Conservation (phyloP, 257 asterid species). For the Plantago ovata region DNA sequence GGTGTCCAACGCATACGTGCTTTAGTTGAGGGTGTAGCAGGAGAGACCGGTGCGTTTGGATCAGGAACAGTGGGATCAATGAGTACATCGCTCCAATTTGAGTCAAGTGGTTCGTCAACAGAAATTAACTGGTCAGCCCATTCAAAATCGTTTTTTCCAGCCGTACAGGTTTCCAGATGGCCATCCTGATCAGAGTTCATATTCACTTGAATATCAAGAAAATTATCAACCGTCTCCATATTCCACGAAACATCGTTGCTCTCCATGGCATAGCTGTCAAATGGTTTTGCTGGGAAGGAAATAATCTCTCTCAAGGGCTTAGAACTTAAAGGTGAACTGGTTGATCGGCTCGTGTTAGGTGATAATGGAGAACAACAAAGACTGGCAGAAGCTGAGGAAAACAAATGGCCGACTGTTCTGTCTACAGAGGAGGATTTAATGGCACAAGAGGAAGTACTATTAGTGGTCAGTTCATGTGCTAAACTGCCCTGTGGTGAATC, state of each 20-base stretch:
- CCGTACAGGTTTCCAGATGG: constrained; percentile 30
- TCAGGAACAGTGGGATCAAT: constrained; percentile 61
- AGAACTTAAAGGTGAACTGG: too few species aligned
- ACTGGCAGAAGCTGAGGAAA: too few species aligned
- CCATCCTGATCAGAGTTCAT: constrained; percentile 27
- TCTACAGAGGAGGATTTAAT: background rate
- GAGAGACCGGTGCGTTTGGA: constrained; percentile 64
- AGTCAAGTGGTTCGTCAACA: constrained; percentile 39
- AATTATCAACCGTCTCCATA: constrained; percentile 32
- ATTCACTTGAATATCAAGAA: constrained; percentile 34
- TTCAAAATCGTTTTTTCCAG: constrained; percentile 49
- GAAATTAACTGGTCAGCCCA: constrained; percentile 68
- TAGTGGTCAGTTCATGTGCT: constrained; percentile 30
- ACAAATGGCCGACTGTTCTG: background rate
- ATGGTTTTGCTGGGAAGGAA: constrained; percentile 22
- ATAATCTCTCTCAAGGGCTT: constrained; percentile 14
- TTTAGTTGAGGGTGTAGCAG: constrained; percentile 45
- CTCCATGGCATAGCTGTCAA: constrained; percentile 25
- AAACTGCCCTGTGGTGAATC: constrained; percentile 48
- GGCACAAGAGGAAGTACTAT: too few species aligned
- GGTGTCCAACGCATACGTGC: constrained; percentile 97
- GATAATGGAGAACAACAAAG: too few species aligned
- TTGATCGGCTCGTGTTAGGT: too few species aligned
- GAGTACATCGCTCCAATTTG: constrained; percentile 60
- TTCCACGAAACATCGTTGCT: constrained; percentile 37